Conservation (phyloP, 495 filamentous ascomycete genomes). For the Geoglossum glabrum region DNA sequence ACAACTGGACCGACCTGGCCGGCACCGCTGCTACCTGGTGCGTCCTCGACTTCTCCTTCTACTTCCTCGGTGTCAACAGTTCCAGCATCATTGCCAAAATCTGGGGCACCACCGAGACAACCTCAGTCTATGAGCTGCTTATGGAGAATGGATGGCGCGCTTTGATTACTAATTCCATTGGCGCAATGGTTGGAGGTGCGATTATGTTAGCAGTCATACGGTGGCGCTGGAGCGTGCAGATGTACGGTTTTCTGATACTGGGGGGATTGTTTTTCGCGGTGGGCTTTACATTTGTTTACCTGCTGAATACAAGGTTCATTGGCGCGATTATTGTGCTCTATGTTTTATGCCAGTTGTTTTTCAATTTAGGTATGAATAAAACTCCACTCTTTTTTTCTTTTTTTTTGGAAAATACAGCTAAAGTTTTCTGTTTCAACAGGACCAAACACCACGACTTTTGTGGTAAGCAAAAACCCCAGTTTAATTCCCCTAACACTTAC, state of each 20-base stretch:
- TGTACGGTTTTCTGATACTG: constrained; percentile 28
- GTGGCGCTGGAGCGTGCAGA: constrained; percentile 25
- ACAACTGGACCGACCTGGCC: constrained; percentile 16
- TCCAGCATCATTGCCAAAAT: constrained; percentile 42
- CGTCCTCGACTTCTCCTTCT: constrained; percentile 35
- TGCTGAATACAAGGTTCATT: constrained; percentile 20
- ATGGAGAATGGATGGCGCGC: constrained; percentile 13
- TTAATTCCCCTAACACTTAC: neutral
- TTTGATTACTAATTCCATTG: constrained; percentile 19
- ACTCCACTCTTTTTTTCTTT: neutral
- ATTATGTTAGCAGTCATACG: constrained; percentile 25
- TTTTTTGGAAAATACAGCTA: neutral
- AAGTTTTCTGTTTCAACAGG: constrained; percentile 13
- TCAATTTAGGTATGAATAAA: constrained; percentile 31
- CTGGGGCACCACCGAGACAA: constrained; percentile 16
- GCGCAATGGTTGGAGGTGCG: constrained; percentile 27
- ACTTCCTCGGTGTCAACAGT: constrained; percentile 30
- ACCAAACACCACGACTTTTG: constrained; percentile 22
- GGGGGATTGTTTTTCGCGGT: constrained; percentile 28
- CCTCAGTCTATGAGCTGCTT: constrained; percentile 3
- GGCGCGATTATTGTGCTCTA: constrained; percentile 23
- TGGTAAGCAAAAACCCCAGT: constrained; percentile 13
- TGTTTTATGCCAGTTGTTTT: constrained; percentile 36
- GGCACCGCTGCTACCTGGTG: constrained; percentile 31
- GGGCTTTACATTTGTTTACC: constrained; percentile 24